phyloP scores from a whole-genome alignment of 2,329 filamentous ascomycete species.

The Dothidotthia symphoricarpi region DNA sequence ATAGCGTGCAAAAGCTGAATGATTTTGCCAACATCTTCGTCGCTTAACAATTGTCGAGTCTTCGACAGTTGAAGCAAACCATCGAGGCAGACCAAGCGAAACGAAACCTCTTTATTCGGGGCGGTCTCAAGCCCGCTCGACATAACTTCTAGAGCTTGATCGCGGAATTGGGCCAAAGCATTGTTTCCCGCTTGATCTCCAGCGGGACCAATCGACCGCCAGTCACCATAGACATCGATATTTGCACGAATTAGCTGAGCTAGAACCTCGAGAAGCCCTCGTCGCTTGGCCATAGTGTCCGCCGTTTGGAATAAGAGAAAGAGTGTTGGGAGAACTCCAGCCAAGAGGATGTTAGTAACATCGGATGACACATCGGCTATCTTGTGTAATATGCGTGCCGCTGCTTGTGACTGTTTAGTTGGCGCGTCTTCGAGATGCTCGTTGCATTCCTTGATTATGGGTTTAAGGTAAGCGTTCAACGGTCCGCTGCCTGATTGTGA shows the following conservation, averaged over 20 bases:
- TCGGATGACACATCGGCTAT: constrained; percentile 56
- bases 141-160: constrained; percentile 45
- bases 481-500: constrained; percentile 51
- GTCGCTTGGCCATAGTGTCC: constrained; percentile 61
- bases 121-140: constrained; percentile 45
- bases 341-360: constrained; percentile 56
- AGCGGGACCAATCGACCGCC: constrained; percentile 47
- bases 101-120: constrained; percentile 51
- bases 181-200: constrained; percentile 34
- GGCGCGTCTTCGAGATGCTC: constrained; percentile 67
- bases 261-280: constrained; percentile 62
- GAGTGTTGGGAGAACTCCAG: constrained; percentile 57
- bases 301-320: constrained; percentile 61
- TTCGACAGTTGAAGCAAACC: constrained; percentile 47
- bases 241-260: constrained; percentile 60
- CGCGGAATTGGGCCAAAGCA: constrained; percentile 42
- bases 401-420: constrained; percentile 65
- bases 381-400: constrained; percentile 59
- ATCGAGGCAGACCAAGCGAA: constrained; percentile 47
- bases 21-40: constrained; percentile 48
- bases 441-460: constrained; percentile 65
- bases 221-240: constrained; percentile 56
- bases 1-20: constrained; percentile 62
- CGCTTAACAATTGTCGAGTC: constrained; percentile 43
- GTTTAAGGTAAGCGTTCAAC: constrained; percentile 56